Evolutionary conservation across 164 flowering plant species (phyloP), one percentile per base, ranked within the genome.

Genomic region (Buxus sempervirens): DNA sequence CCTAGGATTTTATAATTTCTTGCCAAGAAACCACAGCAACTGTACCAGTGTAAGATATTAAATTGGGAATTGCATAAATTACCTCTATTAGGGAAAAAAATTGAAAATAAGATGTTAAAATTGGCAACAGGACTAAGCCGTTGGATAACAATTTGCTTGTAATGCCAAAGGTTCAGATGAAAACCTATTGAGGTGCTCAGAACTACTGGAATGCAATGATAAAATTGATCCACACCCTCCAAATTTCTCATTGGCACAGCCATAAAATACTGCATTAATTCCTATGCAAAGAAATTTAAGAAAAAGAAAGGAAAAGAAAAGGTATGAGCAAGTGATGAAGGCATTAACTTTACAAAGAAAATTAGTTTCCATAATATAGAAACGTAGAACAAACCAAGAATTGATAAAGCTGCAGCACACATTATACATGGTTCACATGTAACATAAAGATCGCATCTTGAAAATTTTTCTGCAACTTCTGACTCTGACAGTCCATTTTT

Each of bases 391-490:
- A 76, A 77, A 88, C 97, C 98, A 65, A 94, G 77, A 71, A 89
- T 80, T 24, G 97, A 90, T 48, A 95, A 82, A 19, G 97, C 92
- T 19, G 87, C 76, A 14, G 97, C 97, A 77, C 98, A 95, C 98
- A 95, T 95, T 49, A 95, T 95, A 73, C 98, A 95, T 16, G 98
- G 98, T 82, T 95, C 98, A 81, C 98, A 95, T 12, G 98, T 95
- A 49, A 95, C 98, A 82, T 90, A 95, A 38, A 95, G 88, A 67
- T 53, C 72, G 70, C 96, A 88, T 55, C 73, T 82, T 25, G 96
- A 88, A 66, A 92, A 81, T 26, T 68, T 85, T 54, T 75, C 73
- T 20, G 87, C 86, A 66, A 86, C 83, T 73, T 95, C 86, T 5
- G 76, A 56, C 42, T 66, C 68, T 36, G 96, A 85, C 23, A 88